Base-by-base conservation (phyloP, 2,329 filamentous ascomycete genomes). In the Pezicula carpinea region DNA sequence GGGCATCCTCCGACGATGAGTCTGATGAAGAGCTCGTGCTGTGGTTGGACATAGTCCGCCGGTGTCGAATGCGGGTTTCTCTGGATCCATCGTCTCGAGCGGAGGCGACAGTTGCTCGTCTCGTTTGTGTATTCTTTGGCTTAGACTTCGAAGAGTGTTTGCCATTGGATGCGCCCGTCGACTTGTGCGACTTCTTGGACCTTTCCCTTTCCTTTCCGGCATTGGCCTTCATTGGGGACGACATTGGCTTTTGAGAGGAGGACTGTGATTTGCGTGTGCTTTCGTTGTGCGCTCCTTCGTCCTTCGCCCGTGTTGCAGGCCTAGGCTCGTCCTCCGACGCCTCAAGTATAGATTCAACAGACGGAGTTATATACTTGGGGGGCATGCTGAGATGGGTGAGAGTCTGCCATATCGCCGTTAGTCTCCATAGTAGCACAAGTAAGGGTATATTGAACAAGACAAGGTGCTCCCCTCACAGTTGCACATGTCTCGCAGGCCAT, bases 281-380 rank as follows among this genome's bases (percentile, higher is more conserved):
- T 15, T 56, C 49, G 22, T 35, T 46, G n/a, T 44, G 26, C 22
- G 40, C 44, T 18, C 49, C 49, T 18, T 48, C 46, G 22, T 53
- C 50, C 31, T 39, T 48, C 19, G 36, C 48, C 47, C 46, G 58
- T 43, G 55, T 36, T 36, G 47, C 47, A n/a, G 41, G 48, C 41
- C 48, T 52, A 48, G 53, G 43, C 46, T 58, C 59, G 53, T 60
- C 55, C 35, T 62, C 59, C 21, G 53, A 53, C 38, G 56, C 52
- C 41, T 62, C 61, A 23, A 56, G 41, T 15, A 63, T 64, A 26
- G 56, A 43, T 49, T 60, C 55, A 35, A 59, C 45, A 7, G 55
- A 52, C 48, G 59, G 54, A 43, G 44, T 39, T 26, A 33, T 56
- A 43, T 63, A 61, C 50, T 51, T 59, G 10, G 57, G 48, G 18